phyloP scores from a whole-genome alignment of 2,329 filamentous ascomycete genomes.

The Stenocarpella maydis region DNA sequence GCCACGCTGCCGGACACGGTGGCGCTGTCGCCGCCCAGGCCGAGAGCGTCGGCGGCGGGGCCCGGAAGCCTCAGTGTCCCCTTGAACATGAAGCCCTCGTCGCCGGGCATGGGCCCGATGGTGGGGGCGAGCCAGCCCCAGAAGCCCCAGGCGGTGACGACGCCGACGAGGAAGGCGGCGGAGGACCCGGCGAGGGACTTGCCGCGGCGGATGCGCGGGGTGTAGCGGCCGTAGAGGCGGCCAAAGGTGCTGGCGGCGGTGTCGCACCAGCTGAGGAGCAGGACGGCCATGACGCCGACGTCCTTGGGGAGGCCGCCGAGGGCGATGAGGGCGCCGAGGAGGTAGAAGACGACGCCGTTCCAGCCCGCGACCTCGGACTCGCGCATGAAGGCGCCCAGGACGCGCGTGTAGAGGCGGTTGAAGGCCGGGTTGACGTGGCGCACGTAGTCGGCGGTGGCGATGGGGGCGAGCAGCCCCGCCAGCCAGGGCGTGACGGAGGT shows the following conservation, averaged over 20 bases:
- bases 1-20: conserved; percentile 76
- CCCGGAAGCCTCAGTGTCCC: conserved; percentile 77
- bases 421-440: conserved; percentile 83
- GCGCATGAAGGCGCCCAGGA: conserved; percentile 91
- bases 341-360: conserved; percentile 97
- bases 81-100: conserved; percentile 82
- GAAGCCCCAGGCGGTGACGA: conserved; percentile 84
- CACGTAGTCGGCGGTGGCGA: conserved; percentile 81
- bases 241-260: conserved; percentile 96
- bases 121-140: conserved; percentile 85
- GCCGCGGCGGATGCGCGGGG: conserved; percentile 81
- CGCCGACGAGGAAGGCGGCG: conserved; percentile 83
- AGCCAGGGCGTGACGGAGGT: conserved; percentile 83
- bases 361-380: conserved; percentile 94
- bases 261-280: conserved; percentile 97
- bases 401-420: conserved; percentile 86
- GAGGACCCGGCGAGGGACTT: conserved; percentile 92
- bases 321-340: conserved; percentile 88
- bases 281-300: conserved; percentile 84
- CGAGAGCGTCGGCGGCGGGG: conserved; percentile 64
- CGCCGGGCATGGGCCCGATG: conserved; percentile 71
- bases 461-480: conserved; percentile 81
- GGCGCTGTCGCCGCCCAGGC: conserved; percentile 63
- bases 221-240: conserved; percentile 87
- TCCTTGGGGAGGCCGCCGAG: conserved; percentile 93